Conservation (phyloP, 2,329 filamentous ascomycete genomes). For the Meredithiella fracta region DNA sequence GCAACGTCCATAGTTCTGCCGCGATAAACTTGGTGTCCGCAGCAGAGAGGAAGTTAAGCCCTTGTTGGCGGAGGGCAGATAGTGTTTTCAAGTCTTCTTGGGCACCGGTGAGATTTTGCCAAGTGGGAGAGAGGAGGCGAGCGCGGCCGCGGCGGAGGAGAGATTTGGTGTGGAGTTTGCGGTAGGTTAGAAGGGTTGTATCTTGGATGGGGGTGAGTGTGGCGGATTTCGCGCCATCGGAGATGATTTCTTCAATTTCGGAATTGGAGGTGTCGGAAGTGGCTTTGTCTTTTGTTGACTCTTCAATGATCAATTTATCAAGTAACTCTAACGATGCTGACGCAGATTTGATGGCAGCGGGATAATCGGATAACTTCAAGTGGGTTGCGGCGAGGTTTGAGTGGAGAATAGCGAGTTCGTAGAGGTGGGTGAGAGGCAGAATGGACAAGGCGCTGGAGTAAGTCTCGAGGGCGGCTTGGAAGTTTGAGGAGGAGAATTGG, state of each 20-base stretch:
- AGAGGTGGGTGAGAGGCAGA: constrained; percentile 73
- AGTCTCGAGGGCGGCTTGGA: constrained; percentile 59
- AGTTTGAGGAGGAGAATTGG: constrained; percentile 57
- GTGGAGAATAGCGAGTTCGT: constrained; percentile 70
- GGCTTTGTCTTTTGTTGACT: constrained; percentile 27
- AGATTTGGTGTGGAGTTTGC: constrained; percentile 63
- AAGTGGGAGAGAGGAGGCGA: constrained; percentile 53
- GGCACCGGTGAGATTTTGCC: constrained; percentile 64
- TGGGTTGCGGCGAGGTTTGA: constrained; percentile 85
- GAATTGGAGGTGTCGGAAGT: constrained; percentile 13
- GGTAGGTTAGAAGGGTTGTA: constrained; percentile 14
- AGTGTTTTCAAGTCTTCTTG: constrained; percentile 64
- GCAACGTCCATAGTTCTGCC: constrained; percentile 18
- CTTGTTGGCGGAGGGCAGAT: not conserved
- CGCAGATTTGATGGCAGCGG: constrained; percentile 59
- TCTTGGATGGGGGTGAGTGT: constrained; percentile 22
- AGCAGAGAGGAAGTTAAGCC: not conserved
- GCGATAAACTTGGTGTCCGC: not conserved
- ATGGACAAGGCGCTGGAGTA: constrained; percentile 67
- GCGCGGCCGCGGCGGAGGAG: constrained; percentile 65
- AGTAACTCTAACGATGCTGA: constrained; percentile 56
- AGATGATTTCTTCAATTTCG: constrained; percentile 38
- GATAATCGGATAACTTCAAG: constrained; percentile 72
- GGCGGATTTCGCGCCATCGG: constrained; percentile 37
- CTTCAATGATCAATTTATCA: constrained; percentile 35